Conservation (phyloP, 1,284 basidiomycete genomes). For the Sporisorium exsertum region DNA sequence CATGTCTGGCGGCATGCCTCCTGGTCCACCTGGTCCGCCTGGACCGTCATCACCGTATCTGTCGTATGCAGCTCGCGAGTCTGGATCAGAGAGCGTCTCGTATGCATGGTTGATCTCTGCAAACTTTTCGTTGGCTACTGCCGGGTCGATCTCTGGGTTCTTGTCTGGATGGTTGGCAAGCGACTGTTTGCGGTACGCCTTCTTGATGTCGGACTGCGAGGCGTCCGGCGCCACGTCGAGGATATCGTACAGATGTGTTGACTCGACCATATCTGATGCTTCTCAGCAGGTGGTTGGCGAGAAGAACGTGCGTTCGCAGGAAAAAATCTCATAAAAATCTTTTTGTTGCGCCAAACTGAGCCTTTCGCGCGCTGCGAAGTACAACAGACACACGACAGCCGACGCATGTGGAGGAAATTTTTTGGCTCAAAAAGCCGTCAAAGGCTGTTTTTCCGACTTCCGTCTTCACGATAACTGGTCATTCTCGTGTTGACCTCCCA, state of each 20-base stretch:
- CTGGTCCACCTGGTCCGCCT: slow-evolving; percentile 37
- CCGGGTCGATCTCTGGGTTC: slow-evolving; percentile 61
- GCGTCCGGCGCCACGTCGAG: slow-evolving; percentile 78
- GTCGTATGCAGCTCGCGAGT: slow-evolving; percentile 62
- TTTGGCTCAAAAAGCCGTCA: background rate
- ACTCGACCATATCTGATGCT: slow-evolving; percentile 37
- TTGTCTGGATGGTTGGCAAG: slow-evolving; percentile 66
- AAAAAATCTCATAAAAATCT: slow-evolving; percentile 12
- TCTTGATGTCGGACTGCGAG: slow-evolving; percentile 83
- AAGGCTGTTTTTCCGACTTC: slow-evolving; percentile 10
- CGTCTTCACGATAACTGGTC: too few species aligned
- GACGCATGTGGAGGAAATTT: slow-evolving; percentile 6
- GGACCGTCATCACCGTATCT: slow-evolving; percentile 59
- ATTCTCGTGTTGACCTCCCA: too few species aligned
- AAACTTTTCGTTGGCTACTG: slow-evolving; percentile 60
- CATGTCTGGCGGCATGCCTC: slow-evolving; percentile 54
- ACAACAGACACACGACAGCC: slow-evolving; percentile 7
- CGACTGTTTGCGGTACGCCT: slow-evolving; percentile 74
- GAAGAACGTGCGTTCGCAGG: slow-evolving; percentile 4
- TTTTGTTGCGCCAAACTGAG: slow-evolving; percentile 5
- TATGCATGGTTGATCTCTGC: slow-evolving; percentile 66
- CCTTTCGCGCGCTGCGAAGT: background rate
- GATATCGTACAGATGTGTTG: slow-evolving; percentile 69
- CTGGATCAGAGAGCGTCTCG: slow-evolving; percentile 63
- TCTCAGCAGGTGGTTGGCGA: background rate